Base-by-base conservation (phyloP, 2,329 filamentous ascomycete species). In the Aspergillus neoniger region DNA sequence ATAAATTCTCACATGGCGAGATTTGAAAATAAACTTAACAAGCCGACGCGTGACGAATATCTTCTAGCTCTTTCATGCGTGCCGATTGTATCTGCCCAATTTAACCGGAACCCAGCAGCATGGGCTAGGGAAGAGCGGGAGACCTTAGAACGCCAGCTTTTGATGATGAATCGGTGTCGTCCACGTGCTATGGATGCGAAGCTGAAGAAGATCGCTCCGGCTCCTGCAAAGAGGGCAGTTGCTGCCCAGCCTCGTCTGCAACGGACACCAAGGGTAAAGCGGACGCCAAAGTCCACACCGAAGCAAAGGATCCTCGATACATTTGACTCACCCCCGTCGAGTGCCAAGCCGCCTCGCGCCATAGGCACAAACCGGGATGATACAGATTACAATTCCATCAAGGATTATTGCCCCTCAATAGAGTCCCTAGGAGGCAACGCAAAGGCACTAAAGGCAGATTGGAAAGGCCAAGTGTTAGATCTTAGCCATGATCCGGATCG, bases 391-490 rank as follows among this genome's bases (percentile, higher is more conserved):
- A 81, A 83, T 49, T 81, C 86, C 3, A 81, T 96, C 32, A 83
- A 84, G 5, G 86, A 96, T 74, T 91, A 84, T 73, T 91, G 87
- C 55, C 92, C 92, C 48, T 87, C 90, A 0, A 71, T 87, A 44
- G 78, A 81, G 58, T 88, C 88, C 2, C 83, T 95, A 4, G 86
- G 88, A 7, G 79, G 80, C 66, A 88, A 88, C 69, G 79, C 84
- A 55, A 91, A 91, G 74, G 86, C 84, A 44, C 83, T 95, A 67
- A 94, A 93, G 80, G 88, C 91, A 25, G 91, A 96, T 63, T 96
- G 92, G 91, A 95, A 93, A 79, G 91, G 91, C 7, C 86, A 87
- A 63, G 85, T 88, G 41, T 86, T 95, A 65, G 90, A 96, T 71
- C 85, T 96, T 49, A 86, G 83, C 75, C 82, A 83, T 61, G 91